phyloP scores from a whole-genome alignment of 768 basidiomycete species.

The Lactarius trivialis region DNA sequence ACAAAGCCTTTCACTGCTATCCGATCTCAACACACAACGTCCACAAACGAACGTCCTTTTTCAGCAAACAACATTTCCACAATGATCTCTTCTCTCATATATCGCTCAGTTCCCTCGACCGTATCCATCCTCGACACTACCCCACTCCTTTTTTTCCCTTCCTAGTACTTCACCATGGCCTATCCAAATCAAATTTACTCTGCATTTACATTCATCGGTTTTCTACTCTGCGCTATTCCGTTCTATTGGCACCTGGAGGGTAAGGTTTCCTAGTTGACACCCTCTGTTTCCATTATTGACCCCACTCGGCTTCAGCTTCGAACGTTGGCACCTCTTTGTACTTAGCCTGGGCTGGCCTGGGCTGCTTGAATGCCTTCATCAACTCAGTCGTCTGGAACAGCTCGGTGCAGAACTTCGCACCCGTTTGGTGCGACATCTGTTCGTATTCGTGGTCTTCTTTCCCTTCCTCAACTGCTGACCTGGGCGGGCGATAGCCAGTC shows the following conservation, averaged over 20 bases:
- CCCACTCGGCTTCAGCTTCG: slow-evolving; percentile 36
- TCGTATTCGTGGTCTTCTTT: slow-evolving; percentile 20
- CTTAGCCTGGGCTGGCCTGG: slow-evolving; percentile 59
- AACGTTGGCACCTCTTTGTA: slow-evolving; percentile 66
- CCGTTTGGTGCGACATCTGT: slow-evolving; percentile 56
- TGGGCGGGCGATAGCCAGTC: slow-evolving; percentile 25
- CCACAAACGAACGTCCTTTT: slow-evolving; percentile 4
- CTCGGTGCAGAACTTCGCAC: slow-evolving; percentile 41
- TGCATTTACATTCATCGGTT: slow-evolving; percentile 39
- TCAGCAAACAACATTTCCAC: slow-evolving; percentile 4
- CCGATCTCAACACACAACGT: neutral
- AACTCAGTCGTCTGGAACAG: slow-evolving; percentile 67
- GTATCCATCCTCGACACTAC: neutral
- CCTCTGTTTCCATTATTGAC: neutral
- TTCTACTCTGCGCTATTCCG: slow-evolving; percentile 45
- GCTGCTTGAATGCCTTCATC: slow-evolving; percentile 53
- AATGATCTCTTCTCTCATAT: slow-evolving; percentile 1
- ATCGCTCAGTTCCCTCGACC: neutral
- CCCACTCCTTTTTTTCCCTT: neutral
- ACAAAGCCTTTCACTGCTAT: neutral
- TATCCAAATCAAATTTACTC: slow-evolving; percentile 26
- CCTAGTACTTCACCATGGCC: neutral
- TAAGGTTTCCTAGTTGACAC: neutral
- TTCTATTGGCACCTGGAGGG: slow-evolving; percentile 52
- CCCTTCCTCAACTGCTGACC: neutral